Percentiles rank a stretch among this genome's conserved stretches.
phyloP scores from a whole-genome alignment of 2,329 filamentous ascomycete genomes.

The Hymenoscyphus scutula region DNA sequence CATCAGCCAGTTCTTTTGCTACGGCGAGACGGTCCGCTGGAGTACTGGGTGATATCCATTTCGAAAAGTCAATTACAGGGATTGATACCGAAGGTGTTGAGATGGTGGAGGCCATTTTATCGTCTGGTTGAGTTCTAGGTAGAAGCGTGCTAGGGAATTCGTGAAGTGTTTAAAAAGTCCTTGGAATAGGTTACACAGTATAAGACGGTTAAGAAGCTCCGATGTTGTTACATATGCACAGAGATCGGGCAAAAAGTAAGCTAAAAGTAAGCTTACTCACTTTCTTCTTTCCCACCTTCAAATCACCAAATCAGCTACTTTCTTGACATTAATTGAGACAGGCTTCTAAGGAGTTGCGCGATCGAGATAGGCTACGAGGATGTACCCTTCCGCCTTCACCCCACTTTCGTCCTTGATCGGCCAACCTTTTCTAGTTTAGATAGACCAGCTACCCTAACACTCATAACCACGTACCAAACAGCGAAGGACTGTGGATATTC shows the following conservation, averaged over 20 bases:
- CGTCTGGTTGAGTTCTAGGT: neutral
- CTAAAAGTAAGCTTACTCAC: too few relatives aligned
- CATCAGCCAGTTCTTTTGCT: constrained; percentile 41
- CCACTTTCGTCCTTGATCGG: neutral
- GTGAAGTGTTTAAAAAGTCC: neutral
- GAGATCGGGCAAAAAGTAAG: neutral
- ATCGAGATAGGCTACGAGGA: neutral
- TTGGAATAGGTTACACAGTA: neutral
- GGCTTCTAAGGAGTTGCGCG: neutral
- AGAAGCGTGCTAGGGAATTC: neutral
- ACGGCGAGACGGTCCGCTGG: constrained; percentile 33
- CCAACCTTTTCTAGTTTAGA: neutral
- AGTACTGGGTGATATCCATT: constrained; percentile 20
- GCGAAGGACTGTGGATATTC: neutral
- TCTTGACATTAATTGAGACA: neutral
- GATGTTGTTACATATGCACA: neutral
- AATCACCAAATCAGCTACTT: neutral
- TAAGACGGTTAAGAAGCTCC: neutral
- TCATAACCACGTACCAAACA: neutral
- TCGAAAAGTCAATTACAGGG: constrained; percentile 29
- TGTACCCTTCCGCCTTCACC: neutral
- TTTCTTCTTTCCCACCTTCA: neutral
- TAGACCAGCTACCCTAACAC: neutral
- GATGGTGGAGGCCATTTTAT: neutral
- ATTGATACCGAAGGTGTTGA: constrained; percentile 13